phyloP scores from a whole-genome alignment of 139 green algal genomes.

The Tetraselmis striata region DNA sequence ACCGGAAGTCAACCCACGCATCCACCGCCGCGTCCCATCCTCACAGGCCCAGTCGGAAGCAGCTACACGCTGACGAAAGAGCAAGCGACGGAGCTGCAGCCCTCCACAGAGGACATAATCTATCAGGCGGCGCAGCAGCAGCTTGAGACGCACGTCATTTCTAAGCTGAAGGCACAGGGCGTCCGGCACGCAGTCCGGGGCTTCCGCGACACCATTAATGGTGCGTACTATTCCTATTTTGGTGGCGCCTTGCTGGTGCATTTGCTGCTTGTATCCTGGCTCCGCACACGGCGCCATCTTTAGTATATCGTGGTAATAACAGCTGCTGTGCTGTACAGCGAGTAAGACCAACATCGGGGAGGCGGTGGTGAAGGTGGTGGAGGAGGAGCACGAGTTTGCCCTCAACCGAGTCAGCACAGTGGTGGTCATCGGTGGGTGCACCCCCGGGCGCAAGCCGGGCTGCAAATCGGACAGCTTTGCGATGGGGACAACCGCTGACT shows the following conservation, averaged over 20 bases:
- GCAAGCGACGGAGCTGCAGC: background rate
- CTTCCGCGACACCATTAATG: background rate
- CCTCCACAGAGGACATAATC: background rate
- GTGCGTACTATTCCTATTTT: too few species aligned
- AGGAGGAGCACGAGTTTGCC: background rate
- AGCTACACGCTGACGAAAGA: background rate
- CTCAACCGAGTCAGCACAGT: background rate
- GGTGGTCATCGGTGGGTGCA: background rate
- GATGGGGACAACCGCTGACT: background rate
- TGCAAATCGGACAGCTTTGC: background rate
- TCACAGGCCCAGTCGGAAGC: background rate
- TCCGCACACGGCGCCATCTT: too few species aligned
- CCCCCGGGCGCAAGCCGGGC: too few species aligned
- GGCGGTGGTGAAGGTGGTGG: background rate
- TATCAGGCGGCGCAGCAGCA: background rate
- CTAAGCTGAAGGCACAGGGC: background rate
- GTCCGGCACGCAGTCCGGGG: background rate
- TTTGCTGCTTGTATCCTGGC: too few species aligned
- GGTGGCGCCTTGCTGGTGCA: too few species aligned
- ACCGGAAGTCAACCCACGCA: background rate
- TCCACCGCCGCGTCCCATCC: background rate
- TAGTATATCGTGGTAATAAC: too few species aligned
- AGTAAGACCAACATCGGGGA: background rate
- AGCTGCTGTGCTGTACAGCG: too few species aligned
- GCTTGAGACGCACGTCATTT: background rate